Evolutionary conservation across 495 filamentous ascomycete genomes (phyloP).

Genomic region (Thozetella sp.): DNA sequence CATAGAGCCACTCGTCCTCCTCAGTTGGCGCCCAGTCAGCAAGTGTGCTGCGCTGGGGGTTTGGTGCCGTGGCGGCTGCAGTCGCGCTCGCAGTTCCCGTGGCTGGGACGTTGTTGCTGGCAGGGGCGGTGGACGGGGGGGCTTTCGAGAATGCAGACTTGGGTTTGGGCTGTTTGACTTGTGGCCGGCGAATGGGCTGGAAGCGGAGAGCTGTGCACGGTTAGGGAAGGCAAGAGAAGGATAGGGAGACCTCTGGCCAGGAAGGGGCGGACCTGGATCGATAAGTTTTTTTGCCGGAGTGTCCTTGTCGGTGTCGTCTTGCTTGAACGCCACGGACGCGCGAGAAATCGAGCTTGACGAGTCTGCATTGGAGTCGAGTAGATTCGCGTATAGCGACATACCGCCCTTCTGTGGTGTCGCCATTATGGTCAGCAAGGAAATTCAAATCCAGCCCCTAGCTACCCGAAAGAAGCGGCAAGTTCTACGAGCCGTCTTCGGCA

Average conservation of each 20-base stretch:
- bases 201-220: constrained; percentile 74
- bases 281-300: constrained; percentile 69
- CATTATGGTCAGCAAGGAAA: constrained; percentile 14
- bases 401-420: constrained; percentile 32
- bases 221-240: constrained; percentile 8
- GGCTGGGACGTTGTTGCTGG: constrained; percentile 9
- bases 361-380: constrained; percentile 48
- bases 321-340: constrained; percentile 78
- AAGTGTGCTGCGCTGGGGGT: constrained; percentile 70
- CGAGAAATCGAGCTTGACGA: constrained; percentile 68
- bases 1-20: constrained; percentile 63
- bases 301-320: constrained; percentile 51
- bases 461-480: too few species aligned
- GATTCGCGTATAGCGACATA: constrained; percentile 59
- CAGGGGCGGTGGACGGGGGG: constrained; percentile 18
- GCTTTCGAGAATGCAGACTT: constrained; percentile 60
- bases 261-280: constrained; percentile 67
- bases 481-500: too few species aligned
- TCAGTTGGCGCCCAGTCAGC: constrained; percentile 80
- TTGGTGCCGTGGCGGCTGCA: constrained; percentile 27
- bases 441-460: too few species aligned
- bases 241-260: neutral
- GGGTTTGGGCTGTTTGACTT: constrained; percentile 65
- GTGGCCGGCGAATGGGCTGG: constrained; percentile 75
- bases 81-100: neutral